Evolutionary conservation across 2,329 filamentous ascomycete genomes (phyloP), one percentile per base, ranked within the genome.

Genomic region (Paracorniculantispora psalliotae): DNA sequence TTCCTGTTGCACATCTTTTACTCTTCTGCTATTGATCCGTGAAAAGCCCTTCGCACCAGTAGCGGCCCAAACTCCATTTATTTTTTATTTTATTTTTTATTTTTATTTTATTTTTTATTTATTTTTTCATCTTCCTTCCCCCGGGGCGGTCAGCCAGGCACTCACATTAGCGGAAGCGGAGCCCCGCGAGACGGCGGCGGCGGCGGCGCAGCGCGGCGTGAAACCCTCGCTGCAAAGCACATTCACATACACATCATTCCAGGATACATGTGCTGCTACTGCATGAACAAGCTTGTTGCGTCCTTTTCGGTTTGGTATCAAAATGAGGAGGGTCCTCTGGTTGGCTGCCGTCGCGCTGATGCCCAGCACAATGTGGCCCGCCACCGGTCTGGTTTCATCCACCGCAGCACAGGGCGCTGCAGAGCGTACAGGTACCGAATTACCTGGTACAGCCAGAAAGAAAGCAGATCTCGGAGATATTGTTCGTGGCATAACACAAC

Each of bases 161-260:
- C 13, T 15, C 49, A 37, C 6, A 51, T 10, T 35, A 37, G 53
- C 53, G 53, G 53, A 56, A 56, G 53, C 41, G 53, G 53, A 26
- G 28, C 53, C 52, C 41, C 52, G 52, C 39, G 37, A 15, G 37
- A 21, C 49, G 33, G 35, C 48, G 25, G 28, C 48, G 12, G 50
- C 50, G 30, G 37, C 49, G 15, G 50, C 23, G 26, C 39, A 35
- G 19, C 52, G 52, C 52, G 39, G 41, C 41, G 26, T 43, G 28
- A 37, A 46, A 23, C 8, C 15, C n/a, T 19, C 26, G 26, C 26
- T 51, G 15, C 33, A 26, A 12, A 35, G 25, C 39, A 44, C 37
- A 15, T 54, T 54, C 26, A 30, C 51, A 54, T 41, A 50, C 19
- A 50, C 19, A 39, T 39, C 2, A 12, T 12, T 21, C 10, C 48